Conservation (phyloP, 1,139 yeast species). For the Geotrichum histeridarum region DNA sequence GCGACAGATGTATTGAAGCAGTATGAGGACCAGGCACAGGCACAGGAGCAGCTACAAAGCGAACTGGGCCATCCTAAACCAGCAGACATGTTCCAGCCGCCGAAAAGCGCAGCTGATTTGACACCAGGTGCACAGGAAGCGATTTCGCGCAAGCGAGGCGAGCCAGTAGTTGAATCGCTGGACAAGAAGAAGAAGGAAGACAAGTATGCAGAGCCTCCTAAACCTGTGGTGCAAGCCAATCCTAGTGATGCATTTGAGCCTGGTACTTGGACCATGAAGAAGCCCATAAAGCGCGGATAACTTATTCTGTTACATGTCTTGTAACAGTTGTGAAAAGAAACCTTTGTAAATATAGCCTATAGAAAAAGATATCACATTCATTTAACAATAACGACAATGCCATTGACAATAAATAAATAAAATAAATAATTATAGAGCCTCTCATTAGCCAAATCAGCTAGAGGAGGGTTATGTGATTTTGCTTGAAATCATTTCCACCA, state of each 20-base stretch:
- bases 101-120: constrained; percentile 2
- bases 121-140: neutral
- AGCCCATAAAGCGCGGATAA: constrained; percentile 9
- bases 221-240: constrained; percentile 11
- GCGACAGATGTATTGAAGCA: constrained; percentile 2
- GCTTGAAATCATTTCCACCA: constrained; percentile 7
- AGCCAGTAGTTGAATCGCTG: neutral
- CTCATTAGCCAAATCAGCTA: neutral
- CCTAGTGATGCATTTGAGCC: constrained; percentile 20
- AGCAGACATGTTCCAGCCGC: constrained; percentile 3
- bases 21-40: neutral
- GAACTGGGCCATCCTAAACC: neutral
- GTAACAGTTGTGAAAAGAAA: neutral
- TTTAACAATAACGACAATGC: neutral
- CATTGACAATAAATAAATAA: neutral
- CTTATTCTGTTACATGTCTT: neutral
- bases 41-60: neutral
- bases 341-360: neutral
- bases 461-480: neutral
- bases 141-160: neutral
- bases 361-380: too few relatives aligned
- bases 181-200: neutral
- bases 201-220: constrained; percentile 8
- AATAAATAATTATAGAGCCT: neutral
- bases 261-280: constrained; percentile 15